These are phyloP conservation scores for Colletotrichum agaves DNA, from an alignment of 2,329 filamentous ascomycete species.

Conservation along the genomic window DNA sequence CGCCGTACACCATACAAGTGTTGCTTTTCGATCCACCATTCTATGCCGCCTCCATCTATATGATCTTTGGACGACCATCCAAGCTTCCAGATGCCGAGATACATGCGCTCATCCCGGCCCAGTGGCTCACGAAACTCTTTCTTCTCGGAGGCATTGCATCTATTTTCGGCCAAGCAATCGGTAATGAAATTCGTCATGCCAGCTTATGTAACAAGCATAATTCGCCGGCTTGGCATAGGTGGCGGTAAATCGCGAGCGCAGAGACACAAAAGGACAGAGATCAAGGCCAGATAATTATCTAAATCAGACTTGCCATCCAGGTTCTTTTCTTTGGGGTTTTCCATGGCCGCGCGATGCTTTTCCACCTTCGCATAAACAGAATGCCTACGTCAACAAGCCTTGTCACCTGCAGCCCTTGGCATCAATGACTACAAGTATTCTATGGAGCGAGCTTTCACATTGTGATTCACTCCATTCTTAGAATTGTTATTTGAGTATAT, in stretches of 20 bases:
- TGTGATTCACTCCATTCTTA: constrained; percentile 53
- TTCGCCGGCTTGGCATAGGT: background rate
- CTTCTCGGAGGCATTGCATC: constrained; percentile 64
- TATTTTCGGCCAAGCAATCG: constrained; percentile 60
- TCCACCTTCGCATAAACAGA: constrained; percentile 50
- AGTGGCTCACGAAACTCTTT: constrained; percentile 64
- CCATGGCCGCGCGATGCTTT: constrained; percentile 58
- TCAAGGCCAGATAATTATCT: constrained; percentile 58
- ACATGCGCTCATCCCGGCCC: constrained; percentile 46
- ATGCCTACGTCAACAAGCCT: constrained; percentile 21
- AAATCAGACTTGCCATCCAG: constrained; percentile 64
- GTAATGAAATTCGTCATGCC: constrained; percentile 38
- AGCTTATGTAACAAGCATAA: too few relatives aligned
- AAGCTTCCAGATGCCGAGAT: constrained; percentile 48
- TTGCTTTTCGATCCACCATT: constrained; percentile 58
- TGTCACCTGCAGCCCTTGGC: constrained; percentile 42
- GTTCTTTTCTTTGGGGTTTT: constrained; percentile 65
- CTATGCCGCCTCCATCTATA: constrained; percentile 62
- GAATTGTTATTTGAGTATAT: constrained; percentile 56
- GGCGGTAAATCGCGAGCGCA: constrained; percentile 38
- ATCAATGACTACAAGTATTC: constrained; percentile 42
- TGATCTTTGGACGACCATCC: constrained; percentile 58
- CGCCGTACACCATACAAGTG: constrained; percentile 54
- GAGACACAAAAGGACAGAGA: constrained; percentile 34
- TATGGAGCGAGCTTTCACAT: constrained; percentile 49